A percentile compares a stretch with the other conserved stretches of the same genome.
These are phyloP conservation scores for Dipodascus geniculatus DNA, from an alignment of 805 yeast species.

Conservation along the genomic window DNA sequence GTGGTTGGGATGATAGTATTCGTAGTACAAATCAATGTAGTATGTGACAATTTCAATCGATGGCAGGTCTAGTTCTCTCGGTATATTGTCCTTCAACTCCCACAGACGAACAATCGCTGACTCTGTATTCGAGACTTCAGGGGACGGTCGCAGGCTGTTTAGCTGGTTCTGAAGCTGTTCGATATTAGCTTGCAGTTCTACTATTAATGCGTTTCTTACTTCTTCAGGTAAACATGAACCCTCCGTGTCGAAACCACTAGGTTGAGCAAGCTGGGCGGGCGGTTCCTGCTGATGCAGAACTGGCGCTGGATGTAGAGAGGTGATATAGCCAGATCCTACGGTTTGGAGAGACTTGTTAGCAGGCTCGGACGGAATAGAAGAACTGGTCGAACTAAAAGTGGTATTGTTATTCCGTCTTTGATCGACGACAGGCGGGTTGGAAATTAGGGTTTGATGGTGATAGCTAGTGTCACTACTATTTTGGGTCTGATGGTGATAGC, in stretches of 20 bases:
- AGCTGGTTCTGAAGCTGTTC: not conserved
- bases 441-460: conserved; percentile 3
- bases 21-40: conserved; percentile 8
- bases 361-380: too few relatives aligned
- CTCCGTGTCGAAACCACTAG: conserved; percentile 5
- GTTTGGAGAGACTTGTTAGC: too few relatives aligned
- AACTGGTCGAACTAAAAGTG: too few relatives aligned
- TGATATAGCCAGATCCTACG: too few relatives aligned
- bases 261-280: conserved; percentile 2
- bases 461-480: not conserved
- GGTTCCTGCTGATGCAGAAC: conserved; percentile 2
- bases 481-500: conserved; percentile 3
- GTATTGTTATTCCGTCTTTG: too few relatives aligned
- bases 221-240: conserved; percentile 4
- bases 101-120: conserved; percentile 4
- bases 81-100: conserved; percentile 5
- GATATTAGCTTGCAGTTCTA: conserved; percentile 3
- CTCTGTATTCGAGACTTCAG: not conserved
- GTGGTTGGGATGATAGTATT: conserved; percentile 9
- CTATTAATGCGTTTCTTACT: conserved; percentile 4
- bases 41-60: conserved; percentile 6
- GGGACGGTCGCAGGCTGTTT: not conserved
- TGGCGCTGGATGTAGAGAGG: conserved; percentile 2
- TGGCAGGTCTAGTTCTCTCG: conserved; percentile 5
- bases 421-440: conserved; percentile 4